phyloP scores from a whole-genome alignment of 805 yeast species.

The Candida broadrunensis region DNA sequence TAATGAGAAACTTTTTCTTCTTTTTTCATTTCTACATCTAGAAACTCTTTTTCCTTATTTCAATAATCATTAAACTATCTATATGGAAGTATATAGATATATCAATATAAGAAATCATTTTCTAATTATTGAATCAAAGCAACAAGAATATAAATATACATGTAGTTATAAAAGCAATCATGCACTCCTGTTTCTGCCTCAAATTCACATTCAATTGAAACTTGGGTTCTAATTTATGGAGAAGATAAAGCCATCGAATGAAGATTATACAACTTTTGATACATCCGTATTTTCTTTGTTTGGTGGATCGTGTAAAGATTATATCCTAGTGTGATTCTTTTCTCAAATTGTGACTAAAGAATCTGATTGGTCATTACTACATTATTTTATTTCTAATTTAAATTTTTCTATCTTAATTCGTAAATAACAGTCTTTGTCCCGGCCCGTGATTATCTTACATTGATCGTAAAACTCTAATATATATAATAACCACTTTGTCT shows the following conservation, averaged over 20 bases:
- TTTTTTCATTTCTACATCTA: no score
- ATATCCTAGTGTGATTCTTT: constrained; percentile 10
- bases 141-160: no score
- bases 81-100: not conserved
- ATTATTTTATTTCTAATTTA: constrained; percentile 6
- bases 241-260: constrained; percentile 53
- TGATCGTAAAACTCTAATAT: no score
- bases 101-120: not conserved
- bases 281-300: constrained; percentile 39
- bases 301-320: constrained; percentile 47
- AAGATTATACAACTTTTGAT: constrained; percentile 40
- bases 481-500: no score
- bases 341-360: constrained; percentile 3
- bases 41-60: no score
- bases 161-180: no score
- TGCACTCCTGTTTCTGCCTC: constrained; percentile 68
- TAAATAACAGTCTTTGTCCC: no score
- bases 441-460: no score
- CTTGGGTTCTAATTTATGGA: constrained; percentile 62
- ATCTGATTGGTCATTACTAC: constrained; percentile 16
- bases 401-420: no score
- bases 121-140: no score
- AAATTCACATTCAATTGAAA: constrained; percentile 45
- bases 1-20: no score
- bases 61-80: no score